Conservation (phyloP, 1,139 yeast species). For the Suhomyces choctaworum region DNA sequence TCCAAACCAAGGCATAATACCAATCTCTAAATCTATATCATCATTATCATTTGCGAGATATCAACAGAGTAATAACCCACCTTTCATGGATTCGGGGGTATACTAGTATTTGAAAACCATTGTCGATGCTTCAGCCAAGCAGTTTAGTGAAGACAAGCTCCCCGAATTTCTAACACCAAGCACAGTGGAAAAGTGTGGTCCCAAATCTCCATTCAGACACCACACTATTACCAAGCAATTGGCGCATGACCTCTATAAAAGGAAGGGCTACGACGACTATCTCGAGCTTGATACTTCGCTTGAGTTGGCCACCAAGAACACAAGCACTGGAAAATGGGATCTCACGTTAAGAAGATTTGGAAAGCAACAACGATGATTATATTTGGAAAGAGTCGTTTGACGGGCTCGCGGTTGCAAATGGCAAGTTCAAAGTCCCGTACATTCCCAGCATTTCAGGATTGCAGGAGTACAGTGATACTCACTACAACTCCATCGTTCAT, state of each 20-base stretch:
- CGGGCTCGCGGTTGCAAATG: slow-evolving; percentile 47
- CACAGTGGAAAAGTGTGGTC: slow-evolving; percentile 21
- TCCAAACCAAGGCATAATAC: slow-evolving; percentile 17
- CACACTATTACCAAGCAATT: slow-evolving; percentile 15
- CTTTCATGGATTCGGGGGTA: slow-evolving; percentile 24
- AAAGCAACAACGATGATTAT: slow-evolving; percentile 14
- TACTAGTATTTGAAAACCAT: slow-evolving; percentile 18
- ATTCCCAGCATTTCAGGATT: slow-evolving; percentile 47
- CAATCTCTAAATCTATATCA: too few species aligned
- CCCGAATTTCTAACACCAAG: slow-evolving; percentile 13
- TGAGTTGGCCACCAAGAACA: slow-evolving; percentile 15
- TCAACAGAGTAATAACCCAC: too few species aligned
- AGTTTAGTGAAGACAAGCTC: slow-evolving; percentile 18
- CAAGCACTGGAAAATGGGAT: slow-evolving; percentile 19
- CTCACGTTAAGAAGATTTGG: slow-evolving; percentile 16
- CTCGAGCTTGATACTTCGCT: slow-evolving; percentile 18
- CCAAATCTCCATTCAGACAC: slow-evolving; percentile 17
- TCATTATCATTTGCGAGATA: too few species aligned
- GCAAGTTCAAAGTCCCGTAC: slow-evolving; percentile 48
- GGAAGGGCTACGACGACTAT: slow-evolving; percentile 24
- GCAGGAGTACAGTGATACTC: slow-evolving; percentile 34
- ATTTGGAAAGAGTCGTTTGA: slow-evolving; percentile 32
- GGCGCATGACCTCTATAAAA: slow-evolving; percentile 18
- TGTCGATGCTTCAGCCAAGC: slow-evolving; percentile 18
- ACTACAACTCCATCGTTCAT: slow-evolving; percentile 19